Percentiles rank a stretch among this genome's conserved stretches.
Evolutionary conservation across 1,284 basidiomycete genomes (phyloP).

Genomic region (Pseudozyma flocculosa): DNA sequence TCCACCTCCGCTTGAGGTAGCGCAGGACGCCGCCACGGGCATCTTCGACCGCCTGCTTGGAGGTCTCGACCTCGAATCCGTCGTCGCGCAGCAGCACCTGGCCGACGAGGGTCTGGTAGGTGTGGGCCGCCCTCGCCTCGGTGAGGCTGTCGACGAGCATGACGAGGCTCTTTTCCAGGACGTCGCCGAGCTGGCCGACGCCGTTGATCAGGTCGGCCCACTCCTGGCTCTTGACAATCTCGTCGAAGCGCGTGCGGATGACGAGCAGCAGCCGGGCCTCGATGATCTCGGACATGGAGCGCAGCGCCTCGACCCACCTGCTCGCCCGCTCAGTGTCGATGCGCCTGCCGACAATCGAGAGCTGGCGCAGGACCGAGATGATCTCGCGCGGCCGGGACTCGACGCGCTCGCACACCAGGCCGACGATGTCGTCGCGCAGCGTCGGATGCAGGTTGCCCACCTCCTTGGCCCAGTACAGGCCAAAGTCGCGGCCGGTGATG

Average conservation of each 20-base stretch:
- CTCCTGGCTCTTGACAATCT: constrained; percentile 32
- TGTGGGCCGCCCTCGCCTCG: constrained; percentile 30
- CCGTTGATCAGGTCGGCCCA: constrained; percentile 43
- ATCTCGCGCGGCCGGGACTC: constrained; percentile 12
- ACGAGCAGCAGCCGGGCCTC: constrained; percentile 30
- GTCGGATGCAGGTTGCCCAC: constrained; percentile 42
- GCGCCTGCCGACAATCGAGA: constrained; percentile 31
- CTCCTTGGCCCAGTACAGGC: constrained; percentile 48
- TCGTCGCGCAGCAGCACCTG: constrained; percentile 48
- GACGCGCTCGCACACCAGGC: constrained; percentile 19
- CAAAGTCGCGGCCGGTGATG: constrained; percentile 40
- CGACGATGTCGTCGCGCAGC: constrained; percentile 35
- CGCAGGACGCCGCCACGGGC: constrained; percentile 35
- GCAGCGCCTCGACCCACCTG: constrained; percentile 46
- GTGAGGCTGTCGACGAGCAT: constrained; percentile 49
- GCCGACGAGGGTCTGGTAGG: constrained; percentile 44
- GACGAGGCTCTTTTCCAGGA: constrained; percentile 41
- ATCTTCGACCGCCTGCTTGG: constrained; percentile 34
- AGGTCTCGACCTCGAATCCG: constrained; percentile 13
- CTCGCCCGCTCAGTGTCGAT: constrained; percentile 40
- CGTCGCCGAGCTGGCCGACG: constrained; percentile 38
- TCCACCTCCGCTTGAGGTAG: constrained; percentile 63
- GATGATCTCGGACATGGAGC: constrained; percentile 45
- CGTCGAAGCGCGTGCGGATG: constrained; percentile 30
- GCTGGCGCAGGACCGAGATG: constrained; percentile 34